These are phyloP conservation scores for Phytophthora tentaculata DNA, from an alignment of 352 stramenopile species.

Conservation along the genomic window DNA sequence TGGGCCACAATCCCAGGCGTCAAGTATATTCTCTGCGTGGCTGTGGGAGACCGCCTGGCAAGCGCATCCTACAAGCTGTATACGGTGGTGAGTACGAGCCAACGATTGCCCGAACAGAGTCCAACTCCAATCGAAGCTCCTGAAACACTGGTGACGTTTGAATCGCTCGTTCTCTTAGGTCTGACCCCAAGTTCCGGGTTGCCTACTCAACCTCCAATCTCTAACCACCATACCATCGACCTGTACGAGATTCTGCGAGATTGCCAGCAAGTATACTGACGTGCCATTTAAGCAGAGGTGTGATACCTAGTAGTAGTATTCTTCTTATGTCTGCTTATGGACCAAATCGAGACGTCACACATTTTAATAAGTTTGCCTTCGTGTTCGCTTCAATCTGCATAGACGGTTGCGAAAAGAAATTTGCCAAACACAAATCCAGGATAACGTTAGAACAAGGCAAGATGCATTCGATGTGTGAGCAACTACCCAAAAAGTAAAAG, in stretches of 20 bases:
- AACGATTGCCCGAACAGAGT: neutral
- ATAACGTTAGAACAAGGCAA: neutral
- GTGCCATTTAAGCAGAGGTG: too few species aligned
- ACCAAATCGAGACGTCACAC: neutral
- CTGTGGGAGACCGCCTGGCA: neutral
- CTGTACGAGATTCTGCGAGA: too few species aligned
- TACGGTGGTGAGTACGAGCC: neutral
- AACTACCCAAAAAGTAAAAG: slow-evolving; percentile 10
- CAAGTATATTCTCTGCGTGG: neutral
- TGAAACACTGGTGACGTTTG: neutral
- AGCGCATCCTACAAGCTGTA: neutral
- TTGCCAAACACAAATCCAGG: neutral
- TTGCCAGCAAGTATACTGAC: too few species aligned
- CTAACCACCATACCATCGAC: too few species aligned
- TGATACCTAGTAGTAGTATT: too few species aligned
- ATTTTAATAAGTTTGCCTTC: slow-evolving; percentile 3
- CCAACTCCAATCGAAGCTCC: neutral
- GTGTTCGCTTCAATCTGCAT: slow-evolving; percentile 17
- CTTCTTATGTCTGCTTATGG: too few species aligned
- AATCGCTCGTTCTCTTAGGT: neutral
- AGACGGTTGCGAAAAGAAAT: neutral
- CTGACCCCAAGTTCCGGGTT: too few species aligned
- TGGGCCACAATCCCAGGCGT: neutral
- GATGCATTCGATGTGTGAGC: slow-evolving; percentile 34
- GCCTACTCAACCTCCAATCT: too few species aligned